Percentiles rank a stretch among this genome's conserved stretches.
Evolutionary conservation across 345 rosid genomes (phyloP).

Genomic region (Psidium guajava): DNA sequence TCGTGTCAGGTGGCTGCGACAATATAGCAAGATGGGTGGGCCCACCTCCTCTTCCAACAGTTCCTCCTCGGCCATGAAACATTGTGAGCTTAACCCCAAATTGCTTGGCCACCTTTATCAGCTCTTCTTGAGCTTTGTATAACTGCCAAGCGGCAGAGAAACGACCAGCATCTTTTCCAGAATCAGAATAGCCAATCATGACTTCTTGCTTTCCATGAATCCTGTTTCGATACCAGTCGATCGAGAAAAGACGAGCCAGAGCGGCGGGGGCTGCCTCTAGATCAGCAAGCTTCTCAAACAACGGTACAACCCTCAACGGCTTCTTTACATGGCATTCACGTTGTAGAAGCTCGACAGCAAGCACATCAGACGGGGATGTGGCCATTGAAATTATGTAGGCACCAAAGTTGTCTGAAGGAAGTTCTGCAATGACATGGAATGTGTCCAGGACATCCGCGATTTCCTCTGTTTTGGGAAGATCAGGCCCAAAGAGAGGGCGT

Average conservation of each 20-base stretch:
- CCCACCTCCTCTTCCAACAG: conserved; percentile 96
- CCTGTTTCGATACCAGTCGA: conserved; percentile 80
- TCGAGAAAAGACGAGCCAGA: conserved; percentile 80
- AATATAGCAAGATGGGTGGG: conserved; percentile 96
- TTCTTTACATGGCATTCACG: conserved; percentile 78
- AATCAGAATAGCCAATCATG: conserved; percentile 97
- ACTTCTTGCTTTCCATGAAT: conserved; percentile 95
- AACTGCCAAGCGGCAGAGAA: conserved; percentile 95
- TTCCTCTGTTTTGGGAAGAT: conserved; percentile 92
- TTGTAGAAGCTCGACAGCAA: conserved; percentile 88
- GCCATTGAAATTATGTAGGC: conserved; percentile 99
- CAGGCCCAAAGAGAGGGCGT: conserved; percentile 92
- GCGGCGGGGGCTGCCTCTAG: conserved; percentile 94
- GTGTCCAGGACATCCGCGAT: conserved; percentile 82
- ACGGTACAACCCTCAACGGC: conserved; percentile 87
- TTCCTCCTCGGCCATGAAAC: conserved; percentile 99
- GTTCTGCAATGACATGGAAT: conserved; percentile 71
- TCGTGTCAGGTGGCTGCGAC: conserved; percentile 96
- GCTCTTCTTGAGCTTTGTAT: conserved; percentile 91
- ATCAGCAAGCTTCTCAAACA: conserved; percentile 94
- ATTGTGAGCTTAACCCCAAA: conserved; percentile 81
- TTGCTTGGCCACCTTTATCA: conserved; percentile 77
- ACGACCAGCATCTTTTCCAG: conserved; percentile 96
- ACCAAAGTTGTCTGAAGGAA: conserved; percentile 76
- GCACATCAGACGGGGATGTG: conserved; percentile 87